Conservation (phyloP, 2,329 filamentous ascomycete genomes). For the Chalaropsis ovoidea region DNA sequence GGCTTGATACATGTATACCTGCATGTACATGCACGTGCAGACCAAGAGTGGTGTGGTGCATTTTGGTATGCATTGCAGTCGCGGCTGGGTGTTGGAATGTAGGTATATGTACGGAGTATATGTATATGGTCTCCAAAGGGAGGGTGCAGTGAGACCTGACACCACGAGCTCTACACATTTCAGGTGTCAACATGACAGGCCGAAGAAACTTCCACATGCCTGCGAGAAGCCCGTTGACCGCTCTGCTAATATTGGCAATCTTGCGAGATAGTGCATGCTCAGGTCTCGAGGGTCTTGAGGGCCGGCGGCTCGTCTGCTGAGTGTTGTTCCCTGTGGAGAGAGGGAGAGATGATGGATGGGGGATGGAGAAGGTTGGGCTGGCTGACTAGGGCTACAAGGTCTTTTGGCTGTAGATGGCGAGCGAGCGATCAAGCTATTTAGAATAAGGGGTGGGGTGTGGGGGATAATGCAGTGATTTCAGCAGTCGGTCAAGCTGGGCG, state of each 20-base stretch:
- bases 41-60: too few relatives aligned
- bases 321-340: not conserved
- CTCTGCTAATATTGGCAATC: slow-evolving; percentile 1
- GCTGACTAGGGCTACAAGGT: not conserved
- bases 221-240: slow-evolving; percentile 4
- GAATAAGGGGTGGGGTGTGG: too few relatives aligned
- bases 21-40: too few relatives aligned
- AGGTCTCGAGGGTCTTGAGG: not conserved
- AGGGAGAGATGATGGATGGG: not conserved
- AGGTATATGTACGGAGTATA: too few relatives aligned
- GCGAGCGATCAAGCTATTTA: not conserved
- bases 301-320: not conserved
- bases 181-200: not conserved
- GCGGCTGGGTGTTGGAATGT: not conserved
- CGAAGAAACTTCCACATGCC: slow-evolving; percentile 7
- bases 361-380: not conserved
- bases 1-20: too few relatives aligned
- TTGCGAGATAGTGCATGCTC: not conserved
- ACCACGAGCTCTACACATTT: slow-evolving; percentile 1
- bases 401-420: not conserved
- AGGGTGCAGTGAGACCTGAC: not conserved
- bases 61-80: not conserved
- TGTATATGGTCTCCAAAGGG: not conserved
- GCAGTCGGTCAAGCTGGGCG: too few relatives aligned
- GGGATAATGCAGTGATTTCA: too few relatives aligned